phyloP scores from a whole-genome alignment of 352 stramenopile genomes.

The Blastocystis hominis region DNA sequence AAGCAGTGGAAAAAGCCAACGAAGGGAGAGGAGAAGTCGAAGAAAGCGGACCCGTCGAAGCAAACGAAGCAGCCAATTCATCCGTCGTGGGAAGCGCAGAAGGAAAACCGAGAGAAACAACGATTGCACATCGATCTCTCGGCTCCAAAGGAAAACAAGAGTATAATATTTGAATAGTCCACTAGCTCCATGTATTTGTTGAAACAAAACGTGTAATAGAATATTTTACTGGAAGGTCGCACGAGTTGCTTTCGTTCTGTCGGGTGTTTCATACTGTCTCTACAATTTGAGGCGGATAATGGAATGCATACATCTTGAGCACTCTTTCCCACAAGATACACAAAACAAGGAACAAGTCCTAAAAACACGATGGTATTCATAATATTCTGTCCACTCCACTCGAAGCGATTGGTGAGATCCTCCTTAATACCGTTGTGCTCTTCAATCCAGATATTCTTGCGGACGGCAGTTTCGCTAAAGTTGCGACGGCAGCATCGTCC shows the following conservation, averaged over 20 bases:
- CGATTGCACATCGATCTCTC: constrained; percentile 15
- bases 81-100: constrained; percentile 43
- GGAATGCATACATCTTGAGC: constrained; percentile 1
- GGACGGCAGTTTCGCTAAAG: constrained; percentile 51
- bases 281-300: not conserved
- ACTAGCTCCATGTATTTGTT: not conserved
- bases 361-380: constrained; percentile 39
- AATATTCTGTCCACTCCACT: constrained; percentile 46
- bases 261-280: constrained; percentile 53
- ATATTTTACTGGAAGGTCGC: constrained; percentile 51
- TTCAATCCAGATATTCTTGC: constrained; percentile 58
- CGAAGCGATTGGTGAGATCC: constrained; percentile 51
- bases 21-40: no score
- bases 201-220: not conserved
- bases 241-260: constrained; percentile 53
- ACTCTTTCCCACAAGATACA: constrained; percentile 34
- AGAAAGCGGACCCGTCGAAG: no score
- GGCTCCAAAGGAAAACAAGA: constrained; percentile 4
- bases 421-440: constrained; percentile 59
- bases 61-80: not conserved
- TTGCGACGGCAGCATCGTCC: not conserved
- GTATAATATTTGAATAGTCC: constrained; percentile 29
- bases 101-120: constrained; percentile 23
- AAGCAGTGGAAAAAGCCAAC: not conserved
- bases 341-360: constrained; percentile 40